A percentile compares a stretch with the other conserved stretches of the same genome.
These are phyloP conservation scores for Russula olivacea DNA, from an alignment of 768 basidiomycete species.

Conservation along the genomic window DNA sequence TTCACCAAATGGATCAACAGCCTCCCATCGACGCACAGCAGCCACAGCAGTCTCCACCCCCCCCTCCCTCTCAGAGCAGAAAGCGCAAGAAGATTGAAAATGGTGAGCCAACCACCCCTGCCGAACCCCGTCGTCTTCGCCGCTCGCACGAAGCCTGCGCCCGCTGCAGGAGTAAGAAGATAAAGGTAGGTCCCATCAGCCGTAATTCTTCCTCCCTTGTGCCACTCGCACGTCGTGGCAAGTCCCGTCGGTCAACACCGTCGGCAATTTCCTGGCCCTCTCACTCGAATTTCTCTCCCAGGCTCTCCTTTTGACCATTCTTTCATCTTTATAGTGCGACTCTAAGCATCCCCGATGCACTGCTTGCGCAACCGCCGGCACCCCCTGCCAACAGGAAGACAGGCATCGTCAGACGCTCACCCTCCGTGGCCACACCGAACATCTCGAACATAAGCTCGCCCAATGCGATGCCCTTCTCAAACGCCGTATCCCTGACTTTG, in stretches of 20 bases:
- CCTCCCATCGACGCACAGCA: conserved; percentile 42
- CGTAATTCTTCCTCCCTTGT: conserved; percentile 22
- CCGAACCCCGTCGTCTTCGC: conserved; percentile 74
- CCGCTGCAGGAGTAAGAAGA: conserved; percentile 93
- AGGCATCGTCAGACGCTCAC: conserved; percentile 82
- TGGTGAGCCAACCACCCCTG: conserved; percentile 49
- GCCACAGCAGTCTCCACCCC: conserved; percentile 37
- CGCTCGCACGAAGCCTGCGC: conserved; percentile 91
- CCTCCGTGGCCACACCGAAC: conserved; percentile 77
- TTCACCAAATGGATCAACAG: conserved; percentile 59
- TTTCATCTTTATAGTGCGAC: conserved; percentile 57
- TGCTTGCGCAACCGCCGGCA: conserved; percentile 75
- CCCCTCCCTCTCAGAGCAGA: conserved; percentile 32
- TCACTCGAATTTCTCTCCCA: conserved; percentile 34
- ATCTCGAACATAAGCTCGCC: conserved; percentile 69
- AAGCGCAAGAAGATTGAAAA: conserved; percentile 58
- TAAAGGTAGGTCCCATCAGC: conserved; percentile 72
- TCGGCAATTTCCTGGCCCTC: conserved; percentile 72
- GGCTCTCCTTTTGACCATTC: conserved; percentile 26
- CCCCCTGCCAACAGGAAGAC: conserved; percentile 81
- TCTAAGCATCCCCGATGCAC: conserved; percentile 85
- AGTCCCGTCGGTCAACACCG: conserved; percentile 54
- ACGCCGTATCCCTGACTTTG: conserved; percentile 62
- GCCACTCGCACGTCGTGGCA: conserved; percentile 27
- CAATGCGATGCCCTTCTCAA: conserved; percentile 78